Base-by-base conservation (phyloP, 768 basidiomycete genomes). In the Chiua virens region DNA sequence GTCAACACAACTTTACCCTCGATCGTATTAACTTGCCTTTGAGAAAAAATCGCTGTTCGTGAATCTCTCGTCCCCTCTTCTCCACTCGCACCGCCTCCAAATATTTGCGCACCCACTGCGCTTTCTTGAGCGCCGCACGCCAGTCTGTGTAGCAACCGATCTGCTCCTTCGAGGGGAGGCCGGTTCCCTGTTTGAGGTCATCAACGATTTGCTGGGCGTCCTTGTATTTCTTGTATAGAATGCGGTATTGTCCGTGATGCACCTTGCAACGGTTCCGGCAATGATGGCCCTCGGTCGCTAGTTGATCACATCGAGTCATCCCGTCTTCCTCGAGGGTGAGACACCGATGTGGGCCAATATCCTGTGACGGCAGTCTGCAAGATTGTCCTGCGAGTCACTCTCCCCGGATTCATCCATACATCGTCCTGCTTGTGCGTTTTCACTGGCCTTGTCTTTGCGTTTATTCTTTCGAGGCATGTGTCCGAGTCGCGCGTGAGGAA, bases 31-130 rank as follows among this genome's bases (percentile, higher is more conserved):
- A 52, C 62, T 15, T 30, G 61, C 71, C 57, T 56, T 71, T 68
- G 9, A 70, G 40, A 32, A 70, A 70, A 53, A 71, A 73, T 3
- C 69, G 59, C n/a, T 40, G 55, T 8, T 58, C 54, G 32, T 73
- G 72, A 20, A 72, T 59, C 1, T 64, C 55, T 25, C 71, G 52
- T 0, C 72, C 72, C 1, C 55, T 50, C 41, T 59, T 61, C 43
- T 73, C 72, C 0, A 62, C 59, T 1, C 70, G 59, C 17, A 72
- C 65, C 11, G 67, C 69, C 39, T 69, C 64, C 10, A 71, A 48
- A 45, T 72, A 73, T 27, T 52, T 40, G 28, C 56, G 57, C 38
- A 66, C 53, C 55, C 59, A 55, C 8, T 55, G 57, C 3, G 52
- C 55, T 32, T 67, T 63, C 22, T 65, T 48, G 9, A 60, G 46